Evolutionary conservation across 2,329 filamentous ascomycete genomes (phyloP), one percentile per base, ranked within the genome.

Genomic region (Dothideomycetes sp.): DNA sequence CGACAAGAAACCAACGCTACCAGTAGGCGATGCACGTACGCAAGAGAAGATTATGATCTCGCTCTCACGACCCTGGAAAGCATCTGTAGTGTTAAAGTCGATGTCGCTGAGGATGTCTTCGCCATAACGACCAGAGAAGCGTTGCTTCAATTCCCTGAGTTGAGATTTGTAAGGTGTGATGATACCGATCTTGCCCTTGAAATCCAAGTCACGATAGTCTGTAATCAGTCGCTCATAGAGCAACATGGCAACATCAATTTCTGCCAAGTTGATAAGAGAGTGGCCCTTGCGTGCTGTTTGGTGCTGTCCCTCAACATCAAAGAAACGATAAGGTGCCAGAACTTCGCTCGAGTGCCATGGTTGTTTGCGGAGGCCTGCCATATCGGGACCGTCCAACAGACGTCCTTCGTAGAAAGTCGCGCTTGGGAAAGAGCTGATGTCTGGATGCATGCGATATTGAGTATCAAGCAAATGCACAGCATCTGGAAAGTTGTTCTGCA

Each of bases 41-140:
- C 93, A 98, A 28, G 91, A 96, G 67, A 98, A 98, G 49, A 98
- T 96, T 61, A 98, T 96, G 48, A 98, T 82, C 57, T 98, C 91
- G 55, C 87, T 91, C 63, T 98, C 91, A 51, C 93, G 80, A 47
- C 91, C 91, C 61, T 98, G 87, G 61, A 95, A 98, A 13, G 91
- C 93, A 64, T 98, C 91, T 1, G 91, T 98, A 0, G 91, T 98
- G 61, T 98, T 98, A 73, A 98, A 98, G 51, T 98, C 93, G 49
- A 98, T 82, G 15, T 74, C 74, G 22, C 83, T 80, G 17, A 80
- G 72, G 49, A 98, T 87, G 0, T 61, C 64, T 3, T 84, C 76
- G 24, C 89, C 87, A 54, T 83, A 96, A 30, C 70, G 71, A 11
- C 72, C 66, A 7, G 70, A 65, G 59, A 98, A 98, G 2, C 80